Evolutionary conservation across 2,329 filamentous ascomycete species (phyloP).

Genomic region (Cercospora zeina): DNA sequence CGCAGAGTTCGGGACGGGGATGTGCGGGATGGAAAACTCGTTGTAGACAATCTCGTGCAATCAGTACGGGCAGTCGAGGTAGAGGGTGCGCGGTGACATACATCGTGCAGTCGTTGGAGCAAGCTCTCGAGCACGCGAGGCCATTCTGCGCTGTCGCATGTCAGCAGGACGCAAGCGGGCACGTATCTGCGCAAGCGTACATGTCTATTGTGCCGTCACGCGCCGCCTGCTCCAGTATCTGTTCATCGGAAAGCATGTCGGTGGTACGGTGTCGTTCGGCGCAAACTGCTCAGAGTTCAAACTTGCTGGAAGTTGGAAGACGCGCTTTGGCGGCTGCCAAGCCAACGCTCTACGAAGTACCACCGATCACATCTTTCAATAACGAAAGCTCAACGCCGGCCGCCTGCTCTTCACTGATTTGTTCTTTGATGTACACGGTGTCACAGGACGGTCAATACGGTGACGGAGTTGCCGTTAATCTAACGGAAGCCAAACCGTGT

Average conservation of each 20-base stretch:
- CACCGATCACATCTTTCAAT: not conserved
- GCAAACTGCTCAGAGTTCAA: constrained; percentile 24
- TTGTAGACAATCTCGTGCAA: constrained; percentile 66
- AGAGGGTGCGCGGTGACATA: constrained; percentile 38
- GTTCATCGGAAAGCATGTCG: constrained; percentile 45
- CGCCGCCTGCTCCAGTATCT: constrained; percentile 57
- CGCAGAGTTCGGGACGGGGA: constrained; percentile 54
- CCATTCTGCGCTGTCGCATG: constrained; percentile 63
- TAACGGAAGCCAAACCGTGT: not conserved
- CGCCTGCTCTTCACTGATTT: not conserved
- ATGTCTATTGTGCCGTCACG: constrained; percentile 60
- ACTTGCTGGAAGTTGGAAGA: constrained; percentile 11
- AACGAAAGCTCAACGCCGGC: not conserved
- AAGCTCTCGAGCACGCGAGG: constrained; percentile 65
- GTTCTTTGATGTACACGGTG: not conserved
- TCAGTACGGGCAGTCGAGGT: constrained; percentile 19
- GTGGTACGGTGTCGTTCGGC: constrained; percentile 23
- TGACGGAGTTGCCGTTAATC: not conserved
- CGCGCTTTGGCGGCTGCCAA: constrained; percentile 7
- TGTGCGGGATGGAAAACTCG: constrained; percentile 70
- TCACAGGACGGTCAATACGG: not conserved
- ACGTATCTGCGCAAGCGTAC: constrained; percentile 44
- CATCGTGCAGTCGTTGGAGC: constrained; percentile 67
- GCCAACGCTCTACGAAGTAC: not conserved
- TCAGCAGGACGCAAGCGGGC: constrained; percentile 26